These are phyloP conservation scores for Solanum corneliomulleri DNA, from an alignment of 257 asterid species.

Conservation along the genomic window DNA sequence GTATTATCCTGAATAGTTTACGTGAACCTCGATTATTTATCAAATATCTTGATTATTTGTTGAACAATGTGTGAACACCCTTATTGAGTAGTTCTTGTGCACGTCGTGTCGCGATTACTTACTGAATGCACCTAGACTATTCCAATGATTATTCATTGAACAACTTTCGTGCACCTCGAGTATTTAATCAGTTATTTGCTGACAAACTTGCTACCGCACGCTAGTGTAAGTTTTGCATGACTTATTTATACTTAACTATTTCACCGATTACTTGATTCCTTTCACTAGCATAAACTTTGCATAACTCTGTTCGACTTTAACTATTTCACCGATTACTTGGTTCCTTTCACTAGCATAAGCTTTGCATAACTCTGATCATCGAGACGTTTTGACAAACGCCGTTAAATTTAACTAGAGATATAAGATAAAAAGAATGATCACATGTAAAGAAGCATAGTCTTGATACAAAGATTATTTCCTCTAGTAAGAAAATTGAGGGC, in stretches of 20 bases:
- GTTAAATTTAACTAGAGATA: neutral
- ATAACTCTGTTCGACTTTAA: neutral
- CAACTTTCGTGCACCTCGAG: neutral
- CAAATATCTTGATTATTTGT: neutral
- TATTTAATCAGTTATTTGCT: neutral
- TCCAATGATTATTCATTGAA: neutral
- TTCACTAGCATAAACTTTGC: neutral
- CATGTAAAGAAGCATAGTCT: neutral
- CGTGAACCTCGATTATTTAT: neutral
- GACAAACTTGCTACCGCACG: neutral
- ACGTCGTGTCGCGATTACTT: neutral
- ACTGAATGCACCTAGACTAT: neutral
- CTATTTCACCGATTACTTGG: neutral
- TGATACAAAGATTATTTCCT: neutral
- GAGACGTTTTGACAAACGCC: neutral
- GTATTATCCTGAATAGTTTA: accelerated
- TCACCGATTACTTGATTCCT: neutral
- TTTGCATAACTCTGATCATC: neutral
- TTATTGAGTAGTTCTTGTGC: neutral
- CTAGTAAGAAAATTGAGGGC: neutral
- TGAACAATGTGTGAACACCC: neutral
- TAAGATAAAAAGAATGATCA: neutral
- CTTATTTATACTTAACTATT: neutral
- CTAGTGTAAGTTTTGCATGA: neutral
- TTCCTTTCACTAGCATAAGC: neutral